Percentiles rank a stretch among this genome's conserved stretches.
Conservation (phyloP, 257 asterid species). For the Solanum bulbocastanum region DNA sequence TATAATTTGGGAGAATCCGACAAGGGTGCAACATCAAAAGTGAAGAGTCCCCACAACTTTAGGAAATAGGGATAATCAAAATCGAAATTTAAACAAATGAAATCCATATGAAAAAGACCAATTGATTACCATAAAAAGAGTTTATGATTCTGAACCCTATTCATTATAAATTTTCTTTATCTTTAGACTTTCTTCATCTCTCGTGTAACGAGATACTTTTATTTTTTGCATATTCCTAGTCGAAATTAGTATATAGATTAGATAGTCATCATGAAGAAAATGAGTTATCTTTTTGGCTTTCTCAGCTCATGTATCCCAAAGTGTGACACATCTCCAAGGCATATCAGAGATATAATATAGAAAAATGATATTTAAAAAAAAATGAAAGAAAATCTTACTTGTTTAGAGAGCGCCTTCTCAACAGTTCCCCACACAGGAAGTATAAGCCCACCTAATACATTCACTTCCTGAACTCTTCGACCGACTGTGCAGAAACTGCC, state of each 20-base stretch:
- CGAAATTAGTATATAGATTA: neutral
- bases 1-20: neutral
- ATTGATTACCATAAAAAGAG: neutral
- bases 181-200: neutral
- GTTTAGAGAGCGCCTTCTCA: slow-evolving; percentile 88
- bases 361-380: neutral
- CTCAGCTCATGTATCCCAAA: neutral
- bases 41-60: neutral
- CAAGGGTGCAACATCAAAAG: neutral
- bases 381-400: slow-evolving; percentile 31
- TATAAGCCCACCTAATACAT: slow-evolving; percentile 92
- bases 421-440: slow-evolving; percentile 98
- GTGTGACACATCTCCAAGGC: neutral
- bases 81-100: neutral
- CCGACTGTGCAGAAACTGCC: slow-evolving; percentile 85
- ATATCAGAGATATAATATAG: neutral
- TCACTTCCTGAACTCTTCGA: slow-evolving; percentile 84
- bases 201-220: neutral
- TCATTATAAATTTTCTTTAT: neutral
- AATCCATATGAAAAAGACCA: neutral
- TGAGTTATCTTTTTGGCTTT: neutral
- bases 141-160: neutral
- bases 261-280: neutral
- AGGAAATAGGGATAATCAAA: neutral
- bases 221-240: neutral